Percentiles rank a stretch among this genome's conserved stretches.
phyloP scores from a whole-genome alignment of 306 rosid species.

The Canavalia gladiata region DNA sequence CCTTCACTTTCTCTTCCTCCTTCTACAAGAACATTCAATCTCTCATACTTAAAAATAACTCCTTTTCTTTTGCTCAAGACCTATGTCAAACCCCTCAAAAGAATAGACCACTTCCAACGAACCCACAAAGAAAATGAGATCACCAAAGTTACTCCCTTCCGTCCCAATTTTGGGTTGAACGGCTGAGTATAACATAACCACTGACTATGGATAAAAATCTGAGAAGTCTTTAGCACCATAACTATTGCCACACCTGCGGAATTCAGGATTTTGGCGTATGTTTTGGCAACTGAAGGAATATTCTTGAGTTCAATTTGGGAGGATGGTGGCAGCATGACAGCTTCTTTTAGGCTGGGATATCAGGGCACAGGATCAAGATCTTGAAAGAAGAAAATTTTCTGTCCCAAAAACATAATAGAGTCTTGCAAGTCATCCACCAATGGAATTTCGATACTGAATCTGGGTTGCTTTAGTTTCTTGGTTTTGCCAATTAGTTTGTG shows the following conservation, averaged over 20 bases:
- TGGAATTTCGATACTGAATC: conserved; percentile 75
- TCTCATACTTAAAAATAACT: conserved; percentile 31
- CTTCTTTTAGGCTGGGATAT: conserved; percentile 38
- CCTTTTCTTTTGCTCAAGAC: conserved; percentile 63
- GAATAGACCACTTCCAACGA: no score
- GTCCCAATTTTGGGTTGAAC: no score
- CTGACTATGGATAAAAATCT: no score
- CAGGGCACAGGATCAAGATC: conserved; percentile 54
- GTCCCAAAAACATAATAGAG: conserved; percentile 30
- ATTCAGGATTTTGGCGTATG: conserved; percentile 45
- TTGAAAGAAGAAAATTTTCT: no score
- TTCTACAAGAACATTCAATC: background rate
- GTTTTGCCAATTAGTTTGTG: conserved; percentile 63
- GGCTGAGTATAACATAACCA: no score
- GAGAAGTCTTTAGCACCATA: conserved; percentile 54
- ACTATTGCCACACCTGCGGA: conserved; percentile 62
- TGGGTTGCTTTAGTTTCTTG: conserved; percentile 74
- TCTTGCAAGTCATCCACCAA: conserved; percentile 70
- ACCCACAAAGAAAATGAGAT: no score
- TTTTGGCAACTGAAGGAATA: conserved; percentile 47
- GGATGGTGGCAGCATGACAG: conserved; percentile 57
- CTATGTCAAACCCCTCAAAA: conserved; percentile 57
- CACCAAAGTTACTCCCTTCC: no score
- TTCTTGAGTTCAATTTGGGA: conserved; percentile 51
- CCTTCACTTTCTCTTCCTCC: background rate